Evolutionary conservation across 306 rosid species (phyloP), one percentile per base, ranked within the genome.

Genomic region (Pyrus bretschneideri): DNA sequence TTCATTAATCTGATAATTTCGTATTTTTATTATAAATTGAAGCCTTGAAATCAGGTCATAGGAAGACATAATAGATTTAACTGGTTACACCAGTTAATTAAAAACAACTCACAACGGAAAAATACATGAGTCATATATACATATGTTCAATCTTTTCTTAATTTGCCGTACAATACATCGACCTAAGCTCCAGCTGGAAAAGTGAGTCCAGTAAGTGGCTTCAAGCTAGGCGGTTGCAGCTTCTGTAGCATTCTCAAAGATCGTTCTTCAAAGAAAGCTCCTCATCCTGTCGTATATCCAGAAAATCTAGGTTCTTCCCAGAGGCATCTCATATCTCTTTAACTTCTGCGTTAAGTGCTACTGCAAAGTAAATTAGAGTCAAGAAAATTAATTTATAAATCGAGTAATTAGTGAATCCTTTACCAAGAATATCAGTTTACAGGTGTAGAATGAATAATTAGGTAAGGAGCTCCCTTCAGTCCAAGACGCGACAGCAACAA

Each of bases 401-500:
- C 55, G 8, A 49, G 4, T 58, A 22, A 58, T 1, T 22, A 58
- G 27, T 58, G 23, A 58, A 58, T 58, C 13, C 2, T 22, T 4
- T 5, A 58, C 15, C 5, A 22, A 58, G 63, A 10, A 58, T 11
- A 58, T 58, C 6, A 58, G 23, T n/a, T 11, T 10, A 1, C 2
- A 12, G 63, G 22, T 22, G 21, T 49, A 5, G 21, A 49, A 15
- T 15, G 55, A 49, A 49, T 49, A 49, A 14, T 15, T 49, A 25
- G 31, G 21, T 4, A 66, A 66, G 91, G 93, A 90, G 98, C 97
- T 90, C 98, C 98, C 97, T 93, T 93, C 98, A 93, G 98, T 91
- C 98, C 98, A 93, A 91, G 98, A 86, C 97, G 76, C 66, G 97
- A 81, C 93, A 87, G 83, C 67, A 25, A 89, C 11, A 64, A 80